A percentile compares a stretch with the other conserved stretches of the same genome.
Conservation (phyloP, 345 rosid genomes). For the Turnera subulata region DNA sequence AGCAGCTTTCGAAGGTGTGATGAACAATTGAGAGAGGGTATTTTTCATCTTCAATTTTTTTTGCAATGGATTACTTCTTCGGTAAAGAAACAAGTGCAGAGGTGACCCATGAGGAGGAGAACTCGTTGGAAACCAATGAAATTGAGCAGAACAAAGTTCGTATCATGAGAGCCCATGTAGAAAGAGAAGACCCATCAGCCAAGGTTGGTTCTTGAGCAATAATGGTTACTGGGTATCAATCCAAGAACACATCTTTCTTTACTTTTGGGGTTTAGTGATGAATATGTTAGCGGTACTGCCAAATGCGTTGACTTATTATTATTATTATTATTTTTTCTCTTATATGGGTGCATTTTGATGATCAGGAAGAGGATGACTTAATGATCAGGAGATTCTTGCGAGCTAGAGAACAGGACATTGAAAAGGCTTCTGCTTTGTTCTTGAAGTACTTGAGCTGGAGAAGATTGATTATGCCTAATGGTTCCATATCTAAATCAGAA, state of each 20-base stretch:
- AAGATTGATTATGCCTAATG: constrained; percentile 50
- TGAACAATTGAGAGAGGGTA: background rate
- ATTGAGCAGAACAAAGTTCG: constrained; percentile 68
- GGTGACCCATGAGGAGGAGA: constrained; percentile 13
- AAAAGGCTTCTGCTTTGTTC: constrained; percentile 70
- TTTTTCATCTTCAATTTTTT: too few species aligned
- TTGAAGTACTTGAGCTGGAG: constrained; percentile 76
- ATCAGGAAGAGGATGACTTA: constrained; percentile 72
- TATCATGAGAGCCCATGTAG: constrained; percentile 73
- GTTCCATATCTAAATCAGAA: constrained; percentile 47
- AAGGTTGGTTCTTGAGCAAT: constrained; percentile 36
- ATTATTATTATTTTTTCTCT: too few species aligned
- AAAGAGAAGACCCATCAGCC: constrained; percentile 67
- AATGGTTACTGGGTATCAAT: background rate
- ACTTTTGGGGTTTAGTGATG: too few species aligned
- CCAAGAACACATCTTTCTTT: background rate
- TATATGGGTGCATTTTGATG: constrained; percentile 4
- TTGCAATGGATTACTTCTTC: constrained; percentile 20
- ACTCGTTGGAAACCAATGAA: constrained; percentile 36
- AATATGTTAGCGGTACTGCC: too few species aligned
- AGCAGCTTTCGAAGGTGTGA: too few species aligned
- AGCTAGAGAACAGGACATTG: constrained; percentile 83
- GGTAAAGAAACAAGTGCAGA: constrained; percentile 11
- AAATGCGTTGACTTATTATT: too few species aligned
- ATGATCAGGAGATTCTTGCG: constrained; percentile 76